Conservation (phyloP, 345 rosid genomes). For the Sisymbrium irio region DNA sequence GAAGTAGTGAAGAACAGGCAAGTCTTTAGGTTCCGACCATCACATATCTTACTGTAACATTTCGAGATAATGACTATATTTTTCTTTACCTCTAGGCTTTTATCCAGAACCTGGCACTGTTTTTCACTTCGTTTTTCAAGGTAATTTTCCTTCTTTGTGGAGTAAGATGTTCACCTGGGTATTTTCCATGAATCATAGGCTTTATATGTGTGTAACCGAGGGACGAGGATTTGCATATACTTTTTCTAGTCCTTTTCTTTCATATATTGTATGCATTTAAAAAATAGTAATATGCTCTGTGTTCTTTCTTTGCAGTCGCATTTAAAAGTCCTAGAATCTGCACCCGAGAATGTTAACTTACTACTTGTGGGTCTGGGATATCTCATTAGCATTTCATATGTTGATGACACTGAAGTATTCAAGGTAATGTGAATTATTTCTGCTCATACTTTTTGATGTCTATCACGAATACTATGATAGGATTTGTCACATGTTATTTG, state of each 20-base stretch:
- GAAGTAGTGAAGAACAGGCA: constrained; percentile 85
- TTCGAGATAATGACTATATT: background rate
- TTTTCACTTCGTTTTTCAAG: constrained; percentile 96
- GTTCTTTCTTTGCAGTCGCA: constrained; percentile 55
- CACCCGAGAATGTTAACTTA: constrained; percentile 60
- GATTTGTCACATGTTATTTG: constrained; percentile 5
- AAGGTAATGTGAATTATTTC: constrained; percentile 52
- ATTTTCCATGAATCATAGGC: background rate
- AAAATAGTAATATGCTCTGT: background rate
- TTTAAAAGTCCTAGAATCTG: constrained; percentile 69
- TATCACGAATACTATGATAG: background rate
- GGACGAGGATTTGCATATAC: background rate
- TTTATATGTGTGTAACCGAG: constrained; percentile 3
- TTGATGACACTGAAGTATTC: constrained; percentile 97
- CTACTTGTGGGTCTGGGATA: constrained; percentile 81
- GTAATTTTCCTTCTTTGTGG: constrained; percentile 38
- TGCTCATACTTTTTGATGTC: background rate
- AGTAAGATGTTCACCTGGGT: background rate
- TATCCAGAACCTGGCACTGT: constrained; percentile 95
- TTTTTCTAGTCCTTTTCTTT: background rate
- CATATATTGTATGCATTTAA: constrained; percentile 4
- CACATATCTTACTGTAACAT: background rate
- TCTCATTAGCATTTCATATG: constrained; percentile 82
- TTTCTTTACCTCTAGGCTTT: constrained; percentile 64
- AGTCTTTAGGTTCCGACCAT: constrained; percentile 18